phyloP scores from a whole-genome alignment of 2,329 filamentous ascomycete genomes.

The Nakataea oryzae region DNA sequence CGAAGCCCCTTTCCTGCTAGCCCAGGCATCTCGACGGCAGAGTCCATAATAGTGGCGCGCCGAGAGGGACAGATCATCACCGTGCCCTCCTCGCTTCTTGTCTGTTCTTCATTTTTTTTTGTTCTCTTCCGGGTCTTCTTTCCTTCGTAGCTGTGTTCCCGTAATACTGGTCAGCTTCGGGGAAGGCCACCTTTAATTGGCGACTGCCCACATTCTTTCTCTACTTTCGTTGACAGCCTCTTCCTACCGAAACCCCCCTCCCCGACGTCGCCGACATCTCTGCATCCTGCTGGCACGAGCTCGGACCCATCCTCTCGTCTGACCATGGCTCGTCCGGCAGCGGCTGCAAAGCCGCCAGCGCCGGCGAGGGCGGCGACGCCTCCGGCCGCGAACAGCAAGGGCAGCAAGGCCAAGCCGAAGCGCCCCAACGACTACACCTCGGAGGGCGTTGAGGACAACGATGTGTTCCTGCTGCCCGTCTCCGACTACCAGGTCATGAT shows the following conservation, averaged over 20 bases:
- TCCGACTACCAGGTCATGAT: constrained; percentile 75
- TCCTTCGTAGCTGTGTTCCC: background rate
- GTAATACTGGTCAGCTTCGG: background rate
- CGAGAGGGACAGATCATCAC: constrained; percentile 1
- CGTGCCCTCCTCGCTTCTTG: background rate
- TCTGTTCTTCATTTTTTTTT: background rate
- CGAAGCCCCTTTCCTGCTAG: background rate
- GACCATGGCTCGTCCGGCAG: constrained; percentile 8
- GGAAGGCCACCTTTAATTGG: background rate
- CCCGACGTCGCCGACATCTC: background rate
- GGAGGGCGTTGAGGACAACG: constrained; percentile 75
- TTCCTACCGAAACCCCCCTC: background rate
- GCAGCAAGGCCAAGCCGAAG: constrained; percentile 19
- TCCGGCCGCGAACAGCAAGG: constrained; percentile 13
- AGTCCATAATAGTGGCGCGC: background rate
- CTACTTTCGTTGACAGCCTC: constrained; percentile 1
- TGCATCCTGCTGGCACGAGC: background rate
- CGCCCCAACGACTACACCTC: constrained; percentile 54
- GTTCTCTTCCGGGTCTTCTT: background rate
- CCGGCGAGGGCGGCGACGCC: constrained; percentile 1
- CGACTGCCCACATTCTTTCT: background rate
- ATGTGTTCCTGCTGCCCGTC: constrained; percentile 76
- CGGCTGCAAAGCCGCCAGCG: constrained; percentile 4
- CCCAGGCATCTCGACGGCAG: background rate
- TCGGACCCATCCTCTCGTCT: background rate